Evolutionary conservation across 768 basidiomycete species (phyloP).

Genomic region (Lyophyllum semitale): DNA sequence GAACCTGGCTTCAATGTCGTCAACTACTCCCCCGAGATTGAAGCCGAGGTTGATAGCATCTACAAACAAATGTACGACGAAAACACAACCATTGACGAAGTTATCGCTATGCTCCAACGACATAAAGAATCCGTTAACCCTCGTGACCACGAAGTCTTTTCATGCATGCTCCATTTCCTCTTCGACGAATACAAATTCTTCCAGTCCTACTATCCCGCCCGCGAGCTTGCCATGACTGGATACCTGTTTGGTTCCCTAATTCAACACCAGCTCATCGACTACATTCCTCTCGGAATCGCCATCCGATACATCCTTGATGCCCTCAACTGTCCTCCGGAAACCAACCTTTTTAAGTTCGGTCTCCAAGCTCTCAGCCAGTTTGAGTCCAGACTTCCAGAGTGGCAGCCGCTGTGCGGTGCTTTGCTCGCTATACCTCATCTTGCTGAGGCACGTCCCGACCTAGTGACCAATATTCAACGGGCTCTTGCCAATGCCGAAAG

Average conservation of each 20-base stretch:
- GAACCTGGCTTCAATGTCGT: constrained; percentile 93
- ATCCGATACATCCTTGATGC: constrained; percentile 97
- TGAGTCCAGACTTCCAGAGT: constrained; percentile 84
- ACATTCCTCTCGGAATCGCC: constrained; percentile 93
- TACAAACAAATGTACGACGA: constrained; percentile 99
- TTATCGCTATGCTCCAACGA: constrained; percentile 84
- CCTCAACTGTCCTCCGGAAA: constrained; percentile 85
- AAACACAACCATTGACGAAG: constrained; percentile 91
- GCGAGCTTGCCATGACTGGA: constrained; percentile 94
- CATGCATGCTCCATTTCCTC: constrained; percentile 99
- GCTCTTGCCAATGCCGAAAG: constrained; percentile 60
- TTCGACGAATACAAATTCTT: constrained; percentile 99
- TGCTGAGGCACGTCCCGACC: constrained; percentile 81
- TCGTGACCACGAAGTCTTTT: constrained; percentile 94
- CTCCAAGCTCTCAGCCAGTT: constrained; percentile 88
- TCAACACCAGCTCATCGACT: constrained; percentile 89
- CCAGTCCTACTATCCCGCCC: constrained; percentile 91
- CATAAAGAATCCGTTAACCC: constrained; percentile 81
- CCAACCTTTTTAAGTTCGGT: constrained; percentile 95
- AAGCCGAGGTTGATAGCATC: constrained; percentile 90
- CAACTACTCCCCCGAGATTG: constrained; percentile 85
- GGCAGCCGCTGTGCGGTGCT: constrained; percentile 90
- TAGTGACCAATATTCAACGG: constrained; percentile 70
- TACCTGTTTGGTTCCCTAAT: constrained; percentile 96
- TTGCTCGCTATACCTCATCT: constrained; percentile 87